These are phyloP conservation scores for Ogataea henricii DNA, from an alignment of 805 yeast species.

Conservation along the genomic window DNA sequence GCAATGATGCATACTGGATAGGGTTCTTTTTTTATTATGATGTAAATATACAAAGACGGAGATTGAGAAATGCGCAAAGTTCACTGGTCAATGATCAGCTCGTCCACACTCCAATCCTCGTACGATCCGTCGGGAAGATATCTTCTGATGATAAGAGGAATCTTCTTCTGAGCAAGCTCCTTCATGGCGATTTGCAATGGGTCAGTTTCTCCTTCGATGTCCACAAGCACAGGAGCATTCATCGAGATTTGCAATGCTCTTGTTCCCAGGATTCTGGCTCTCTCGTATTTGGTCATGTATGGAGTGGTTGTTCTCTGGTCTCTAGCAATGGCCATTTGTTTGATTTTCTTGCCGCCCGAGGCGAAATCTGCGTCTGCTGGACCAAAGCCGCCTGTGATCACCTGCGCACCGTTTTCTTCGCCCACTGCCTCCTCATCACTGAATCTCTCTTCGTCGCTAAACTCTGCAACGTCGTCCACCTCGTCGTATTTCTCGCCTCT, in stretches of 20 bases:
- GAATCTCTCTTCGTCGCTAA: conserved; percentile 45
- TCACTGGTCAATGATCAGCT: conserved; percentile 76
- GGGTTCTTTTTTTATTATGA: background rate
- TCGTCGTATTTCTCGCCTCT: conserved; percentile 68
- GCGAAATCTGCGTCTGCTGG: conserved; percentile 48
- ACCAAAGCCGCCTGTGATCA: conserved; percentile 71
- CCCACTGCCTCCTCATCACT: conserved; percentile 49
- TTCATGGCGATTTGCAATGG: conserved; percentile 98
- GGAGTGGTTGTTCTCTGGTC: conserved; percentile 94
- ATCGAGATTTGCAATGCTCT: conserved; percentile 96
- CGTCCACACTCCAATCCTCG: conserved; percentile 99
- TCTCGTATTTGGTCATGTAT: conserved; percentile 97
- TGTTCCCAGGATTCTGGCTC: conserved; percentile 97
- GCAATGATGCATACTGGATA: conserved; percentile 9
- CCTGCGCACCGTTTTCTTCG: conserved; percentile 71
- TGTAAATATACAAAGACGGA: conserved; percentile 7
- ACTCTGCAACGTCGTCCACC: conserved; percentile 57
- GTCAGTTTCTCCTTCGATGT: conserved; percentile 98
- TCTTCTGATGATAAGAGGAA: conserved; percentile 93
- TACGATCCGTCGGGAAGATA: conserved; percentile 95
- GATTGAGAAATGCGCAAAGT: background rate
- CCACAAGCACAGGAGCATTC: conserved; percentile 98
- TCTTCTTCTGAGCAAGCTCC: conserved; percentile 90
- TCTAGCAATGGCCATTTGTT: conserved; percentile 75
- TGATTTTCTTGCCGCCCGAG: conserved; percentile 40